Evolutionary conservation across 139 green algal species (phyloP), one percentile per base, ranked within the genome.

Genomic region (Chlamydomonas applanata): DNA sequence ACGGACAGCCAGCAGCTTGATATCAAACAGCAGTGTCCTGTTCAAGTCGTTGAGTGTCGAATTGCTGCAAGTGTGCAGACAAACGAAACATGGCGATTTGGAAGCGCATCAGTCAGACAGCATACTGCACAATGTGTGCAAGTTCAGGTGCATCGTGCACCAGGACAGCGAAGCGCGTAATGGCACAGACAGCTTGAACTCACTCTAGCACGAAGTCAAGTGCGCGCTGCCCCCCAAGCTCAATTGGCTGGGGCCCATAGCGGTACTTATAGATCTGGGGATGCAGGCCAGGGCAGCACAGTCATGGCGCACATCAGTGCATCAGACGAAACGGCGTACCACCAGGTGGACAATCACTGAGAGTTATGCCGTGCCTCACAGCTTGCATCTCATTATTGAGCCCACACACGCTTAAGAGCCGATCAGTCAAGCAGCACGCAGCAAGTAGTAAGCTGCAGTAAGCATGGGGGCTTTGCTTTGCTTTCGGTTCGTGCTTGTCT

Each of bases 201-300:
- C 25, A 52, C 59, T 62, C 72, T 19, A 98, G 83, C 69, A 98
- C 94, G 84, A 98, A 98, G 73, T 94, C 91, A 34, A 98, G 81
- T 0, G 94, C 89, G 0, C 94, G 78, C 71, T 92, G 81, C 0
- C 92, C 91, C 52, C 90, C 87, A 57, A 92, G 82, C 70, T 94
- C 87, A 0, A 62, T 66, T 16, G 87, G 87, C 77, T 90, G 85
- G 0, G 83, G 83, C 3, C 83, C 83, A 33, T 81, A 79, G 53
- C 83, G 82, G 69, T 77, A 79, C 35, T 40, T 69, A 59, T 69
- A 69, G 27, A 73, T 62, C 46, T 62, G 67, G 25, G 24, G n/a
- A n/a, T n/a, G n/a, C n/a, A n/a, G n/a, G n/a, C n/a, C n/a, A 72
- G 32, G 33, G 9, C 29, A 69, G 30, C 7, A n/a, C 61, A 69